Evolutionary conservation across 345 rosid species (phyloP).

Genomic region (Salix viminalis): DNA sequence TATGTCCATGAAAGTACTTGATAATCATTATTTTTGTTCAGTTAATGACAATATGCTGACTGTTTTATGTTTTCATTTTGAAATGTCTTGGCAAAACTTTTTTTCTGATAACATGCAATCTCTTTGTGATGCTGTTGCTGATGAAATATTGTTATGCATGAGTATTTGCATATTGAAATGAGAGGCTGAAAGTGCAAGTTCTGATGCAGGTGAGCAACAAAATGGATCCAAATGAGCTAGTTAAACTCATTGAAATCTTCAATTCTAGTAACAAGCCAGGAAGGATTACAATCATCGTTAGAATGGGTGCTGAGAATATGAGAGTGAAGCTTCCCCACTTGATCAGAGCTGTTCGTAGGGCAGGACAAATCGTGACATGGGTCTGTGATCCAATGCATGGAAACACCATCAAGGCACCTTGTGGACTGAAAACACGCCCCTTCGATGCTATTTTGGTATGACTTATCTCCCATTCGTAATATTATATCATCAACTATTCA

Average conservation of each 20-base stretch:
- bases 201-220: constrained; percentile 28
- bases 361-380: constrained; percentile 27
- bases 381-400: constrained; percentile 35
- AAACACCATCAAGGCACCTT: constrained; percentile 29
- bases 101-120: neutral
- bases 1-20: neutral
- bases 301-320: constrained; percentile 35
- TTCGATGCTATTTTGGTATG: constrained; percentile 26
- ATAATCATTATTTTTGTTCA: neutral
- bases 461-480: neutral
- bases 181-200: neutral
- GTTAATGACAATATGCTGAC: neutral
- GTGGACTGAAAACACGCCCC: constrained; percentile 28
- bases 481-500: neutral
- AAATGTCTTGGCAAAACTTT: neutral
- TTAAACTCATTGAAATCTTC: constrained; percentile 24
- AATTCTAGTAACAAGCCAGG: constrained; percentile 27
- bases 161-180: neutral
- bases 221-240: constrained; percentile 28
- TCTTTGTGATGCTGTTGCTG: neutral
- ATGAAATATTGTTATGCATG: neutral
- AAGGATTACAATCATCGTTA: constrained; percentile 25
- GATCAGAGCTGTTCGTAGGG: constrained; percentile 23
- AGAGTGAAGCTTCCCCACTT: constrained; percentile 27
- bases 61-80: neutral